Evolutionary conservation across 306 rosid species (phyloP).

Genomic region (Citrullus colocynthis): DNA sequence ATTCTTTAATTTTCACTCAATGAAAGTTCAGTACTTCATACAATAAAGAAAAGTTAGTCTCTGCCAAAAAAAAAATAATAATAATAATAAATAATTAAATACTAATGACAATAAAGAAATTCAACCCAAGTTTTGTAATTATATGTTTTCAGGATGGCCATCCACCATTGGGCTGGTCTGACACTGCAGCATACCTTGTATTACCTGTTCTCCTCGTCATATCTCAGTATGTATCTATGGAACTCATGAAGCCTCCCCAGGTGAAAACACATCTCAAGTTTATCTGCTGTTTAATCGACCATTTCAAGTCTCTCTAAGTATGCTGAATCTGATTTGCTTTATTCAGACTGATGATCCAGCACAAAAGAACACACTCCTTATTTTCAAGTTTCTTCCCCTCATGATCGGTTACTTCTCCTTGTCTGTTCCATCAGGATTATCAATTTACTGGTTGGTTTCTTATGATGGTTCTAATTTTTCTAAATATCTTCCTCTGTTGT

Average conservation of each 20-base stretch:
- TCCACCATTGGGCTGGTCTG: conserved; percentile 95
- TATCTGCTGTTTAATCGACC: conserved; percentile 1
- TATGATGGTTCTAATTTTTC: not conserved
- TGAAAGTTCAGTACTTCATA: too few species aligned
- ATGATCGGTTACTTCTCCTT: conserved; percentile 98
- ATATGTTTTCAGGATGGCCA: conserved; percentile 71
- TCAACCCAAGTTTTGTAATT: not conserved
- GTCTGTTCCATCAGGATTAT: conserved; percentile 94
- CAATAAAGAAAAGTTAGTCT: not conserved
- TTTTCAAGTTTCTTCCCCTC: conserved; percentile 96
- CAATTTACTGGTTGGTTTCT: conserved; percentile 94
- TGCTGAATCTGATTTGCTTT: conserved; percentile 18
- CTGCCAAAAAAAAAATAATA: not conserved
- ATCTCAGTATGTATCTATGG: conserved; percentile 89
- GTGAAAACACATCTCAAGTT: conserved; percentile 24
- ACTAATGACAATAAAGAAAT: not conserved
- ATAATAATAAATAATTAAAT: not conserved
- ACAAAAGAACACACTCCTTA: conserved; percentile 81
- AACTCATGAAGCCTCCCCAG: conserved; percentile 98
- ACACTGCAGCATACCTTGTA: conserved; percentile 87
- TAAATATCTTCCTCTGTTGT: not conserved
- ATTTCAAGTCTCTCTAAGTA: conserved; percentile 9
- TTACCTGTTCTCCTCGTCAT: conserved; percentile 80
- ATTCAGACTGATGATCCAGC: conserved; percentile 84
- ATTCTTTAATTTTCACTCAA: too few species aligned